A percentile compares a stretch with the other conserved stretches of the same genome.
Evolutionary conservation across 352 stramenopile genomes (phyloP).

Genomic region (Phytopythium kandeliae): DNA sequence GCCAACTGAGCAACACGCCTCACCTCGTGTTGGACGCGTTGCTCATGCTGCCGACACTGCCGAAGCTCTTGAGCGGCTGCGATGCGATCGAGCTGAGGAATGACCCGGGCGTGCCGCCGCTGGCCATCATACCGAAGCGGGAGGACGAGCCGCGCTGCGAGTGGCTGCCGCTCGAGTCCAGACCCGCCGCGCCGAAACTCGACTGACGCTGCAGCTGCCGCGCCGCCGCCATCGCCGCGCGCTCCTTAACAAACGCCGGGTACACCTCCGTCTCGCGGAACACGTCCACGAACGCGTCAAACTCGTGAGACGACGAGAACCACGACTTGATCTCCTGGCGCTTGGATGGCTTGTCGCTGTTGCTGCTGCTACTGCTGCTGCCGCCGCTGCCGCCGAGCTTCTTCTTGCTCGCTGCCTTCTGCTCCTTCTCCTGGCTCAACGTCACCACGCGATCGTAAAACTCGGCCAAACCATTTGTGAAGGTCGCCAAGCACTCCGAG

Average conservation of each 20-base stretch:
- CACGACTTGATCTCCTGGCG: conserved; percentile 80
- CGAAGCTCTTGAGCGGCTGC: conserved; percentile 51
- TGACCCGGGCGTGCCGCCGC: conserved; percentile 18
- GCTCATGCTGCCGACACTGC: conserved; percentile 53
- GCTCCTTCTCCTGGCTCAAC: conserved; percentile 54
- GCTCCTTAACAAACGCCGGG: conserved; percentile 37
- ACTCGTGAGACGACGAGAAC: conserved; percentile 82
- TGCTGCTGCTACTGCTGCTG: conserved; percentile 26
- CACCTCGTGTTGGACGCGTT: conserved; percentile 22
- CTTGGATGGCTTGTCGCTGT: conserved; percentile 50
- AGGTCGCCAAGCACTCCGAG: conserved; percentile 41
- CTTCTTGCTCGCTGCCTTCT: conserved; percentile 47
- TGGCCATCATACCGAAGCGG: conserved; percentile 17
- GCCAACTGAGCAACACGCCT: neutral
- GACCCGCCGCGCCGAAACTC: conserved; percentile 27
- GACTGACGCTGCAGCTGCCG: conserved; percentile 22
- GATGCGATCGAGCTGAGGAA: conserved; percentile 32
- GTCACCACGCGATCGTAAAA: conserved; percentile 58
- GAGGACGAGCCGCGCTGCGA: conserved; percentile 16
- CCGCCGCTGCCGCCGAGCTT: no score
- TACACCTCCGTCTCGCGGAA: conserved; percentile 53
- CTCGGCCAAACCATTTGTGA: conserved; percentile 51
- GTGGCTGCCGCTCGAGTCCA: conserved; percentile 31
- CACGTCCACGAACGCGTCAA: conserved; percentile 74
- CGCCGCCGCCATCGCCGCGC: conserved; percentile 18